Evolutionary conservation across 2,329 filamentous ascomycete genomes (phyloP).

Genomic region (Apiospora marii): DNA sequence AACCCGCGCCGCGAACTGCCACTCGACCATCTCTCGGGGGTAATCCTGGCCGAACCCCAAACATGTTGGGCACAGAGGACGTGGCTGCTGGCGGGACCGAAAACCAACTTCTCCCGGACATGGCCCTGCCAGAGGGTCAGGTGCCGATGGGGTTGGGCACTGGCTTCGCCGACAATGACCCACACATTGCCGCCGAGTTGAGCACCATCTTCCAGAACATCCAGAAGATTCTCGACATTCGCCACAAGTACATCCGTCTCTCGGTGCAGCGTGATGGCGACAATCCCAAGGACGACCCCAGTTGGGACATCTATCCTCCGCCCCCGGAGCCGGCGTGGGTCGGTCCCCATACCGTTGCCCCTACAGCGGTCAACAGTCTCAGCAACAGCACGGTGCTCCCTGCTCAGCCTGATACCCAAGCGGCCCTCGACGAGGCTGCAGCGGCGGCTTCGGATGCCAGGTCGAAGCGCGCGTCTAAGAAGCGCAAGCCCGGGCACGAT

Average conservation of each 20-base stretch:
- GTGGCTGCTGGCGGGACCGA: conserved; percentile 29
- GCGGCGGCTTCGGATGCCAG: conserved; percentile 45
- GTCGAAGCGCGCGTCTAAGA: conserved; percentile 60
- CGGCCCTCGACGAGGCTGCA: conserved; percentile 36
- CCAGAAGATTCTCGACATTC: conserved; percentile 84
- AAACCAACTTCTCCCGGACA: conserved; percentile 34
- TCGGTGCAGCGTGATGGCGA: conserved; percentile 84
- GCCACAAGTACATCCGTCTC: conserved; percentile 86
- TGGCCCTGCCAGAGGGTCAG: conserved; percentile 59
- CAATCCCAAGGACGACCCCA: conserved; percentile 85
- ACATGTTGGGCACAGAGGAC: conserved; percentile 30
- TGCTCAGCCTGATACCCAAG: conserved; percentile 40
- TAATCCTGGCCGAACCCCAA: conserved; percentile 29
- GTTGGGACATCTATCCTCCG: conserved; percentile 89
- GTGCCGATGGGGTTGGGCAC: conserved; percentile 69
- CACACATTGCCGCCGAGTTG: conserved; percentile 84
- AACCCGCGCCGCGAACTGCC: conserved; percentile 41
- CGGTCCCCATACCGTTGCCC: conserved; percentile 53
- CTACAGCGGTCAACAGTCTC: conserved; percentile 52
- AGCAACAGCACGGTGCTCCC: conserved; percentile 55
- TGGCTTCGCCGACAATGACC: conserved; percentile 75
- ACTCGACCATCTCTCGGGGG: conserved; percentile 41
- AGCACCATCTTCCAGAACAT: conserved; percentile 89
- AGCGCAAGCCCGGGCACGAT: conserved; percentile 84
- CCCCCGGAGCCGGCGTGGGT: conserved; percentile 93